Conservation (phyloP, 2,329 filamentous ascomycete genomes). For the Alternaria brassicae region DNA sequence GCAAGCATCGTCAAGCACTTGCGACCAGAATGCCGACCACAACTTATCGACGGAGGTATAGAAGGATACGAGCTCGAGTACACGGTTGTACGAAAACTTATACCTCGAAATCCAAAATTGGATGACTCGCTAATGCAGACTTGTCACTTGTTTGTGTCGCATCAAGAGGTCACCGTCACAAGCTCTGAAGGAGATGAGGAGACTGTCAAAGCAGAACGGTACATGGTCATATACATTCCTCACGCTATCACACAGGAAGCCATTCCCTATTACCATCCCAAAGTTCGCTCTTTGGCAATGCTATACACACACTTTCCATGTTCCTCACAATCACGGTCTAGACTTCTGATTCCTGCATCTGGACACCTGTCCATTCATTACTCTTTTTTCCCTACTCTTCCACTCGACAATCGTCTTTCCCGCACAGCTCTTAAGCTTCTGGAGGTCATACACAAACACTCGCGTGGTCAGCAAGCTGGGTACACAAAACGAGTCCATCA, state of each 20-base stretch:
- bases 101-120: conserved; percentile 80
- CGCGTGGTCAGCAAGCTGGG: conserved; percentile 67
- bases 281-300: conserved; percentile 76
- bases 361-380: conserved; percentile 61
- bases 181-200: conserved; percentile 33
- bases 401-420: conserved; percentile 61
- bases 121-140: conserved; percentile 82
- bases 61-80: conserved; percentile 60
- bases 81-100: conserved; percentile 75
- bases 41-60: conserved; percentile 33
- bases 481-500: conserved; percentile 85
- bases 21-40: conserved; percentile 50
- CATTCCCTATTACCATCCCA: conserved; percentile 88
- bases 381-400: conserved; percentile 52
- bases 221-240: conserved; percentile 78
- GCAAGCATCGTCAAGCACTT: conserved; percentile 59
- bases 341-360: conserved; percentile 32
- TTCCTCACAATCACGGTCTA: not conserved
- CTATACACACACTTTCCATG: conserved; percentile 67
- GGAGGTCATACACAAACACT: conserved; percentile 74
- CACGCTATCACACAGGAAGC: conserved; percentile 68
- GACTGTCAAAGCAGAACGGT: conserved; percentile 48
- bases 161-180: conserved; percentile 19
- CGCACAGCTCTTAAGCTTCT: conserved; percentile 75
- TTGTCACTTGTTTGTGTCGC: conserved; percentile 70